Conservation (phyloP, 208 protist genomes). For the Acanthamoeba culbertsoni region DNA sequence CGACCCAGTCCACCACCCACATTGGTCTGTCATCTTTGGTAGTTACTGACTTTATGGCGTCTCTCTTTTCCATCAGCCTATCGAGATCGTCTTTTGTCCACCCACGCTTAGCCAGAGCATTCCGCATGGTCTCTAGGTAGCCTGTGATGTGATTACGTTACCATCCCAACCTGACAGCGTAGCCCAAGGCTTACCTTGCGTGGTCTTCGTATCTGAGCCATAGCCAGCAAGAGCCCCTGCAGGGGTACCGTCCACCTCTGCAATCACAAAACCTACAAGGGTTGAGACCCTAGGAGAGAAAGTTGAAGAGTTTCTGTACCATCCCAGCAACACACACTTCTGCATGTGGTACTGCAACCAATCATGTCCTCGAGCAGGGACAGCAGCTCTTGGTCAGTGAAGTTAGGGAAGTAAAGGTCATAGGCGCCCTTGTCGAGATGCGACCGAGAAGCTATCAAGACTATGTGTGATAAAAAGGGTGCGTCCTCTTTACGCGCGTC, state of each 20-base stretch:
- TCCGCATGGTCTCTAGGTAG: slow-evolving; percentile 15
- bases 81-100: neutral
- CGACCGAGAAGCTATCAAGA: neutral
- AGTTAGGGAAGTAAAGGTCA: neutral
- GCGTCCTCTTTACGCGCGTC: neutral
- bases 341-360: neutral
- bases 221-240: neutral
- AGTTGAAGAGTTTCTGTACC: neutral
- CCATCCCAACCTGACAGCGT: neutral
- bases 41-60: neutral
- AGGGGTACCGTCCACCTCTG: slow-evolving; percentile 3
- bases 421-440: slow-evolving; percentile 20
- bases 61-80: neutral
- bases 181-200: neutral
- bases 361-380: neutral
- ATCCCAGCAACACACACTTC: slow-evolving; percentile 3
- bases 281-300: neutral
- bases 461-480: neutral
- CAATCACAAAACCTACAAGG: neutral
- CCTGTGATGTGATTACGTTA: neutral
- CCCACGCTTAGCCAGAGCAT: neutral
- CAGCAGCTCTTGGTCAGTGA: neutral
- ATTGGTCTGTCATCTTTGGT: neutral
- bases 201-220: slow-evolving; percentile 1
- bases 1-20: slow-evolving; percentile 25